phyloP scores from a whole-genome alignment of 2,329 filamentous ascomycete species.

The Fusarium sp. region DNA sequence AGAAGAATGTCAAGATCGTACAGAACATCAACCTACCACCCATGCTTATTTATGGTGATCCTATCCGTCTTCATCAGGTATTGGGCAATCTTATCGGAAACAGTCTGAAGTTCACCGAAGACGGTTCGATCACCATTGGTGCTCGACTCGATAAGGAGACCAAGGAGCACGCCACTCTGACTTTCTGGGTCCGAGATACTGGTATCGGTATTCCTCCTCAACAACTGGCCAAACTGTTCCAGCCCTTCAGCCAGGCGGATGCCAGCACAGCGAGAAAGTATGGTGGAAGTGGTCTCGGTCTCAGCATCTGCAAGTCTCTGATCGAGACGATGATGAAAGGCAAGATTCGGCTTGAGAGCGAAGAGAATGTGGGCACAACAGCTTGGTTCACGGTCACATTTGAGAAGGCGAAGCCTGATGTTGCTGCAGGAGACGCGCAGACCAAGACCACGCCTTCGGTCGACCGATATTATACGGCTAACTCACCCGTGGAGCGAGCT shows the following conservation, averaged over 20 bases:
- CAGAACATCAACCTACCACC: constrained; percentile 80
- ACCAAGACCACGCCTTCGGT: constrained; percentile 51
- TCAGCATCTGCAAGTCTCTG: constrained; percentile 94
- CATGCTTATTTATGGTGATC: constrained; percentile 76
- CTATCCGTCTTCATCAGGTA: constrained; percentile 74
- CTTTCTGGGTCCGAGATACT: constrained; percentile 88
- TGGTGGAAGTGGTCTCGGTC: constrained; percentile 87
- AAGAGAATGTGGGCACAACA: constrained; percentile 75
- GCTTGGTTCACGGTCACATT: constrained; percentile 87
- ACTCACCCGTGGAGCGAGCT: constrained; percentile 52
- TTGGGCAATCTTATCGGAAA: constrained; percentile 89
- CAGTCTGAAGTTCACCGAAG: constrained; percentile 92
- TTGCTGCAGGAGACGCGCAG: constrained; percentile 66
- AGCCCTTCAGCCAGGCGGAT: constrained; percentile 93
- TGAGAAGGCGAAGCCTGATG: constrained; percentile 77
- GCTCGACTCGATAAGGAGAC: constrained; percentile 79
- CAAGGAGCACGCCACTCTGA: constrained; percentile 76
- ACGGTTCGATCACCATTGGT: constrained; percentile 85
- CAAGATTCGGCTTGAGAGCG: constrained; percentile 82
- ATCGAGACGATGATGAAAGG: constrained; percentile 94
- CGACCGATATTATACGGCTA: constrained; percentile 49
- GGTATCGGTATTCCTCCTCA: constrained; percentile 90
- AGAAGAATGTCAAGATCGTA: constrained; percentile 71
- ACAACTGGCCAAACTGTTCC: constrained; percentile 86
- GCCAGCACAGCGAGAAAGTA: constrained; percentile 91